Conservation (phyloP, 306 rosid genomes). For the Mimosa pudica region DNA sequence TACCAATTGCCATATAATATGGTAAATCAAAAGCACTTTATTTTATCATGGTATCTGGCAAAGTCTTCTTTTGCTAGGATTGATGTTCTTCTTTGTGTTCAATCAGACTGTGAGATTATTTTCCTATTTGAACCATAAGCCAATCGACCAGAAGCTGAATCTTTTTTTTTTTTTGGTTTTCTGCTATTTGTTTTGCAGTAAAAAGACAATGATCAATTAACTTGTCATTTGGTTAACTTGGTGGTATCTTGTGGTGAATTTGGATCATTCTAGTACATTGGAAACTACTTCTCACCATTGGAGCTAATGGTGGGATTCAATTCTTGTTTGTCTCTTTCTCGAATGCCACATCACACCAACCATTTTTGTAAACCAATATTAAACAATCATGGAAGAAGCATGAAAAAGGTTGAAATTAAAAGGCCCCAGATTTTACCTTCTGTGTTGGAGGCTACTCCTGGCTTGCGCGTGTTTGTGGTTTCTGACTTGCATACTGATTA, state of each 20-base stretch:
- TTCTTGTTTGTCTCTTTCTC: slow-evolving; percentile 44
- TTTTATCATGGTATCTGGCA: background rate
- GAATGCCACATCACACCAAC: slow-evolving; percentile 37
- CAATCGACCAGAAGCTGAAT: background rate
- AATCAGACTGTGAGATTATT: background rate
- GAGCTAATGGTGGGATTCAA: slow-evolving; percentile 49
- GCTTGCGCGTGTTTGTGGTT: slow-evolving; percentile 67
- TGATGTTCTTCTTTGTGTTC: background rate
- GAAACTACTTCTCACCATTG: slow-evolving; percentile 26
- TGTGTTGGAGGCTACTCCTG: slow-evolving; percentile 41
- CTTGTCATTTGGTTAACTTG: slow-evolving; percentile 20
- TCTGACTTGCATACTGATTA: slow-evolving; percentile 90
- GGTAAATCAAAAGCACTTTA: background rate
- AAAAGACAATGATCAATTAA: slow-evolving; percentile 2
- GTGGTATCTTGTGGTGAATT: slow-evolving; percentile 33
- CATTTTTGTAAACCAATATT: slow-evolving; percentile 42
- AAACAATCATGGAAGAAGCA: slow-evolving; percentile 38
- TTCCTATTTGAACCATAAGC: background rate
- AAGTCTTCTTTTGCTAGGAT: background rate
- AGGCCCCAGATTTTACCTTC: slow-evolving; percentile 59
- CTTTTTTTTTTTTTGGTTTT: background rate
- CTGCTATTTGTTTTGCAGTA: background rate
- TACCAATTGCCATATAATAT: slow-evolving; percentile 7
- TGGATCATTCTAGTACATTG: slow-evolving; percentile 36
- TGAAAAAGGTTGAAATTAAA: slow-evolving; percentile 40